Base-by-base conservation (phyloP, 2,329 filamentous ascomycete genomes). In the Neopestalotiopsis sp. region DNA sequence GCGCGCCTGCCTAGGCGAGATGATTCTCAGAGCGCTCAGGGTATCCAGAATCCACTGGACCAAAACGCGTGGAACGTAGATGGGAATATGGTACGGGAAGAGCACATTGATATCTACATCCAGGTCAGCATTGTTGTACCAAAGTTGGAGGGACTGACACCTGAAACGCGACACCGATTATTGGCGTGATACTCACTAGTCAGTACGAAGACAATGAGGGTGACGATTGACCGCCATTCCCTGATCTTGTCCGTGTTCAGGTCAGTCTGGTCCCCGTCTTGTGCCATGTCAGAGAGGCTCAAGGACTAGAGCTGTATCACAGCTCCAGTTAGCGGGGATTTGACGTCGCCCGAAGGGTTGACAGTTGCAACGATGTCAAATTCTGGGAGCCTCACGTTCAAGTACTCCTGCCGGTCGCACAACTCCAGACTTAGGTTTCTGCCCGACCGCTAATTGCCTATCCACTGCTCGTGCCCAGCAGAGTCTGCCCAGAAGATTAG, bases 211-310 rank as follows among this genome's bases (percentile, higher is more conserved):
- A 91, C 86, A 66, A 94, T 80, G 42, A 94, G 83, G 0, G 91
- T 93, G 68, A 93, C 79, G 64, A 94, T 93, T 17, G 91, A 92
- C 64, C 87, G 84, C 91, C 91, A 93, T 68, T 87, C 79, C 67
- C 79, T 86, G 74, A 94, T 93, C 72, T 85, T 79, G 62, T 78
- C 78, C 32, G 88, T 90, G 71, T 89, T 81, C 12, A 86, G 76
- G 30, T 75, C 69, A 17, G 20, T 67, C 14, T 30, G 17, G 49
- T 66, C 49, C 42, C 80, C 76, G 69, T 69, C 69, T 34, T 53
- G 40, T 32, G 70, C 66, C 71, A 73, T 73, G 49, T 28, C 40
- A 58, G 59, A 38, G 62, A 59, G 40, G 24, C n/a, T 62, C 59
- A 62, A 62, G 59, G 30, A 10, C 30, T 32, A 40, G 59, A 34